Conservation (phyloP, 345 rosid species). For the Rhodomyrtus tomentosa region DNA sequence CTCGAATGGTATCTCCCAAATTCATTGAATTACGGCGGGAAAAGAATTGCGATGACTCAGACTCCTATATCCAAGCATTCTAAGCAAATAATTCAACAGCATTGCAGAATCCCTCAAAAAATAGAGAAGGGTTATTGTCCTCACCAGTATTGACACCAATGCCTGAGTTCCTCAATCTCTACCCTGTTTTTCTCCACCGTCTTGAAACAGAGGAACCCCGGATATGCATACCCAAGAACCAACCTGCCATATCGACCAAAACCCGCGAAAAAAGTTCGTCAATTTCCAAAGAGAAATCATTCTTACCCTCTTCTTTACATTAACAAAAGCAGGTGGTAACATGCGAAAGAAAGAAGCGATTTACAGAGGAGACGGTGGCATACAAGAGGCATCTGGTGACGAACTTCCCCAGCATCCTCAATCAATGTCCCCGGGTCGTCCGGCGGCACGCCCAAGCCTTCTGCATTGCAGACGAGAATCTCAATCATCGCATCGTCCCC, state of each 20-base stretch:
- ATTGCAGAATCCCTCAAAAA: not conserved
- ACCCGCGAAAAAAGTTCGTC: not conserved
- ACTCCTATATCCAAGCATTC: not conserved
- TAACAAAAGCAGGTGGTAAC: not conserved
- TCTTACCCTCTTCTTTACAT: not conserved
- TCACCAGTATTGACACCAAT: conserved; percentile 97
- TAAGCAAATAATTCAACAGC: not conserved
- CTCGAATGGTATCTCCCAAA: not conserved
- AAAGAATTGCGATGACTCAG: not conserved
- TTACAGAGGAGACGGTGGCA: not conserved
- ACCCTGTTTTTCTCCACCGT: conserved; percentile 75
- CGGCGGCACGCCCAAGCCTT: not conserved
- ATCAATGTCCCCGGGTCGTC: not conserved
- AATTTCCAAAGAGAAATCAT: not conserved
- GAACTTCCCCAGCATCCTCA: conserved; percentile 5
- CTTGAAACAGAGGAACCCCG: conserved; percentile 85
- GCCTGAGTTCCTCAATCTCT: conserved; percentile 67
- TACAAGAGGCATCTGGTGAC: conserved; percentile 6
- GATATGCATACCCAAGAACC: conserved; percentile 82
- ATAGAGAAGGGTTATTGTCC: not conserved
- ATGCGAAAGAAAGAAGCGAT: not conserved
- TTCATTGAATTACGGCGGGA: not conserved
- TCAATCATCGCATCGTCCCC: not conserved
- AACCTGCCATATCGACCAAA: conserved; percentile 24
- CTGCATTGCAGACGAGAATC: not conserved